Evolutionary conservation across 805 yeast genomes (phyloP).

Genomic region (Metschnikowia matae): DNA sequence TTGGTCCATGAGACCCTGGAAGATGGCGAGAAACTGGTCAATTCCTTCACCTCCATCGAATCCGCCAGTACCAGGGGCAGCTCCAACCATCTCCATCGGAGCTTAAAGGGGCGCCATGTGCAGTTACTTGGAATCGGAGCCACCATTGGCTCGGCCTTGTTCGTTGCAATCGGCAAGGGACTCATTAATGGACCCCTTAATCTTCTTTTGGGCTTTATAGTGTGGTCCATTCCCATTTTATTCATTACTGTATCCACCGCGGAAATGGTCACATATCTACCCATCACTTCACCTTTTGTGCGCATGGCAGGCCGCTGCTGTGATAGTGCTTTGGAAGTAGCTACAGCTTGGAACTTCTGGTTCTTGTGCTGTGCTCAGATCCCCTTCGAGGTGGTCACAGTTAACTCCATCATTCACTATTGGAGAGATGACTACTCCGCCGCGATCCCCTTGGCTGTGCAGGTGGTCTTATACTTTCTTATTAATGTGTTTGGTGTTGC

Average conservation of each 20-base stretch:
- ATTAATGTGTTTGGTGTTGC: conserved; percentile 47
- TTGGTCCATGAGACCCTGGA: neutral
- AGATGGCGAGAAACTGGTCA: neutral
- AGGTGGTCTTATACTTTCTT: conserved; percentile 55
- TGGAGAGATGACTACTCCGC: conserved; percentile 78
- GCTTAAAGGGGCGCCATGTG: conserved; percentile 64
- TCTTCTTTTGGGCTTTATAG: conserved; percentile 56
- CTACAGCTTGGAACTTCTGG: conserved; percentile 80
- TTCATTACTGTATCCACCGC: conserved; percentile 68
- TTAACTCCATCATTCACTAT: conserved; percentile 70
- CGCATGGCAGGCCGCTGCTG: conserved; percentile 70
- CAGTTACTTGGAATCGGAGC: conserved; percentile 79
- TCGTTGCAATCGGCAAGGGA: conserved; percentile 67
- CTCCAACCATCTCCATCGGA: conserved; percentile 33
- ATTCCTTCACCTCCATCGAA: conserved; percentile 7
- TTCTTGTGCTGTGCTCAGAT: conserved; percentile 70
- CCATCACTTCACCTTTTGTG: conserved; percentile 74
- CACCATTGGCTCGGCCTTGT: conserved; percentile 76
- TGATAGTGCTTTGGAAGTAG: conserved; percentile 70
- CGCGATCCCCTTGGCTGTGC: conserved; percentile 64
- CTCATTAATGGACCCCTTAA: conserved; percentile 64
- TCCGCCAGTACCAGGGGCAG: conserved; percentile 10
- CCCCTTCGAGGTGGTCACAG: conserved; percentile 81
- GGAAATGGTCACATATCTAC: conserved; percentile 74
- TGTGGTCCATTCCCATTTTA: conserved; percentile 70